Evolutionary conservation across 176 grass and related monocot genomes (phyloP), one percentile per base, ranked within the genome.

Genomic region (Aechmea fasciata): DNA sequence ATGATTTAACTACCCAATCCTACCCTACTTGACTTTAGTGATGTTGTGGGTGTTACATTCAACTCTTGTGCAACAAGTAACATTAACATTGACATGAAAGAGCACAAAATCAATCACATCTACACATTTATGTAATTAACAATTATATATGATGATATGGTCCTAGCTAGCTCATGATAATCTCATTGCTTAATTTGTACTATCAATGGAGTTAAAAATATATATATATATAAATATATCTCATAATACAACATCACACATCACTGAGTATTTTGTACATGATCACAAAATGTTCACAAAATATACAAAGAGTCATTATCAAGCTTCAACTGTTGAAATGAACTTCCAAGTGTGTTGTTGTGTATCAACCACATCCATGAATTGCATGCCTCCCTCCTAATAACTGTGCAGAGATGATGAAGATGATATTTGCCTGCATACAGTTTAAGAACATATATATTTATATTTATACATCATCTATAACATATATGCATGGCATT

Each of bases 1-100:
- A 71, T 51, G 51, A 19, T 15, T 62, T 11, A 13, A 29, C 70
- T 73, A 8, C 57, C 83, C 66, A 29, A 87, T 77, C 61, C 72
- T 68, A 69, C 52, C 68, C 67, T 61, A 61, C 15, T 14, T 64
- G 22, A 50, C 67, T 50, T 68, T 48, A 50, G 49, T 65, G 63
- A 71, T 57, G 47, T 61, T 71, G 15, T 48, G 22, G 50, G 2
- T 10, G 50, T 13, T 20, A 50, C 33, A 66, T 50, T 68, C 65
- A 68, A 68, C 15, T 49, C 73, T 73, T 11, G 53, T 66, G 57
- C 20, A 78, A 49, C 77, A 81, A 88, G 85, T 73, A 80, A 87
- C 59, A 69, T 77, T 73, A 80, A 87, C 59, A 69, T 77, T 77
- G 68, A 78, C 69, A 47, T 66, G 64, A 76, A 50, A 83, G 68